These are phyloP conservation scores for Parascedosporium putredinis DNA, from an alignment of 2,329 filamentous ascomycete genomes.

Conservation along the genomic window DNA sequence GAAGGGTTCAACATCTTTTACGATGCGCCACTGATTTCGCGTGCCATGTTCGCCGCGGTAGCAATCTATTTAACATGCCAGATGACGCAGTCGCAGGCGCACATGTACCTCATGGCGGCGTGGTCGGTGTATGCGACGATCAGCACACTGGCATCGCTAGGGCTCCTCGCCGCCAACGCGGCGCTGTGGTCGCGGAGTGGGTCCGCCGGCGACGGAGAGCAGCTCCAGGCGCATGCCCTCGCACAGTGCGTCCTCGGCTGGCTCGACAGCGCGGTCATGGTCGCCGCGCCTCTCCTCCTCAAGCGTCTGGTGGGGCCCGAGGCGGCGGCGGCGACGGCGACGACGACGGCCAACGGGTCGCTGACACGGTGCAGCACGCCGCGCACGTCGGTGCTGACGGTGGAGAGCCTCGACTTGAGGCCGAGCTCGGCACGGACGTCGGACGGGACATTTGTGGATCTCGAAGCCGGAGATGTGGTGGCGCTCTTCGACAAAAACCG, in stretches of 20 bases:
- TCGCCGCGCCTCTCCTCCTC: not conserved
- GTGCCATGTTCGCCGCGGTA: not conserved
- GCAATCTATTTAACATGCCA: not conserved
- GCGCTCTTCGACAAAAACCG: not conserved
- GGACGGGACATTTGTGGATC: not conserved
- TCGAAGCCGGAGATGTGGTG: not conserved
- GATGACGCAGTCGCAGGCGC: not conserved
- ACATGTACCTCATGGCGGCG: slow-evolving; percentile 1
- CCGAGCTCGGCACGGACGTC: not conserved
- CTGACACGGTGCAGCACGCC: not conserved
- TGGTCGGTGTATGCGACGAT: not conserved
- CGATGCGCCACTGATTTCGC: slow-evolving; percentile 1
- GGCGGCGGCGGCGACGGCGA: not conserved
- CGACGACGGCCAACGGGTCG: not conserved
- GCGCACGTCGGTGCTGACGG: not conserved
- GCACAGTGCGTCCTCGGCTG: slow-evolving; percentile 1
- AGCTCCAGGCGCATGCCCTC: not conserved
- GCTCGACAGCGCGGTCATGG: slow-evolving; percentile 1
- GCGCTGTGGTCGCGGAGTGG: not conserved
- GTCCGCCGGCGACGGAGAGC: not conserved
- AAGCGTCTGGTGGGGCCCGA: not conserved
- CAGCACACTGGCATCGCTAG: not conserved
- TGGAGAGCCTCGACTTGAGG: not conserved
- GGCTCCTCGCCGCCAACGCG: not conserved
- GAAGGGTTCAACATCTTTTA: not conserved